Evolutionary conservation across 2,329 filamentous ascomycete genomes (phyloP), one percentile per base, ranked within the genome.

Genomic region (Talaromyces pinophilus): DNA sequence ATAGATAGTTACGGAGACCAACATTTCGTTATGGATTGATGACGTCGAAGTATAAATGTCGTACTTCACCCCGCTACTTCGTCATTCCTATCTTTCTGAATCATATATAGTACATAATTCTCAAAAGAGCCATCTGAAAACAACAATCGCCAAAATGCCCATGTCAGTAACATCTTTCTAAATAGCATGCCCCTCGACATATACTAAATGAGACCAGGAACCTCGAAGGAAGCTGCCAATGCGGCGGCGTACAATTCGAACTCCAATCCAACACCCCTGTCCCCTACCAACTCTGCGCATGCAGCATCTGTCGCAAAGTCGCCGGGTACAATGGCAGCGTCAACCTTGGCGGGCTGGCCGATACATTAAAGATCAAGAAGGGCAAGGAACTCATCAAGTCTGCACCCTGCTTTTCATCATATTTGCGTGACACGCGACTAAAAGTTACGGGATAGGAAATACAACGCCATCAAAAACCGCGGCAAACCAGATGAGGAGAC

Each of bases 161-260:
- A 73, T 74, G 72, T 74, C n/a, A 70, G 71, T 72, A 22, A 17
- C 17, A 44, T 3, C 35, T 15, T 8, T 38, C 35, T 15, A 38
- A 1, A 35, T 13, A 35, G 10, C 35, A 15, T 54, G 17, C 22
- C 30, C n/a, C 13, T 30, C 13, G n/a, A 17, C 10, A 5, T 13
- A 42, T 7, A 19, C 19, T 48, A 10, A 48, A 46, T 7, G 57
- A 40, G 50, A 57, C 19, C 65, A 83, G 81, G 77, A 78, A 78
- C 70, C 79, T 83, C 7, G 72, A 82, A 67, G 82, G 82, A 70
- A 82, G 80, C 71, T 84, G 81, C 73, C 82, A 83, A 70, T 83
- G 81, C 69, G 82, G 82, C 62, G 73, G 74, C 44, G 73, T 83
- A n/a, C 76, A 82, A 72, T 84, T 83, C 69, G 76, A 74, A 3